Percentiles rank a stretch among this genome's conserved stretches.
Conservation (phyloP, 1,139 yeast species). For the Diutina ranongensis region DNA sequence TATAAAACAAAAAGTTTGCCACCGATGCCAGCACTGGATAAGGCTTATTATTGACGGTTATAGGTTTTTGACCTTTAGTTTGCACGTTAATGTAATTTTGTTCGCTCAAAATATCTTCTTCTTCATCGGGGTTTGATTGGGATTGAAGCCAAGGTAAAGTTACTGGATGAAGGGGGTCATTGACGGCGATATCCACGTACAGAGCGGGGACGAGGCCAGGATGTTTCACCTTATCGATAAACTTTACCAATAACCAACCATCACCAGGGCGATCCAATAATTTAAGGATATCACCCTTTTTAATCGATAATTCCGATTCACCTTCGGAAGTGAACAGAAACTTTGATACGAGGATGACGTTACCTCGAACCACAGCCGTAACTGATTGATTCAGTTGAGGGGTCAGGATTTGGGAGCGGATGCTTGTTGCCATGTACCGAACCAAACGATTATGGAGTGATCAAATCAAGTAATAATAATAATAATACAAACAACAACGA, state of each 20-base stretch:
- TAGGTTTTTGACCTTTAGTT: neutral
- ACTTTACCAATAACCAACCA: slow-evolving; percentile 36
- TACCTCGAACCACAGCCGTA: slow-evolving; percentile 11
- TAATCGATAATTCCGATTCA: slow-evolving; percentile 21
- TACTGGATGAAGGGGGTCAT: neutral
- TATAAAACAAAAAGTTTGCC: slow-evolving; percentile 22
- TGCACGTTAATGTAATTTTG: slow-evolving; percentile 3
- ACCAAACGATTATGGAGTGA: too few relatives aligned
- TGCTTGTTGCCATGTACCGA: neutral
- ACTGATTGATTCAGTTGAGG: neutral
- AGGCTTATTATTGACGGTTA: neutral
- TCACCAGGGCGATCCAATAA: slow-evolving; percentile 26
- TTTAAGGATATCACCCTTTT: slow-evolving; percentile 30
- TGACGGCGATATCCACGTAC: slow-evolving; percentile 6
- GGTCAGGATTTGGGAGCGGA: slow-evolving; percentile 1
- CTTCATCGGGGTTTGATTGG: neutral
- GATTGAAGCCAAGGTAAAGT: slow-evolving; percentile 5
- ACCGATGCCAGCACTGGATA: slow-evolving; percentile 23
- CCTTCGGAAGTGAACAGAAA: slow-evolving; percentile 25
- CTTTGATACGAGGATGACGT: slow-evolving; percentile 29
- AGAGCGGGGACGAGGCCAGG: slow-evolving; percentile 4
- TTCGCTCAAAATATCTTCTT: neutral
- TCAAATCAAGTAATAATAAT: neutral
- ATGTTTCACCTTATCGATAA: slow-evolving; percentile 21
- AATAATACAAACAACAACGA: too few relatives aligned